Base-by-base conservation (phyloP, 2,329 filamentous ascomycete genomes). In the Remersonia thermophila region DNA sequence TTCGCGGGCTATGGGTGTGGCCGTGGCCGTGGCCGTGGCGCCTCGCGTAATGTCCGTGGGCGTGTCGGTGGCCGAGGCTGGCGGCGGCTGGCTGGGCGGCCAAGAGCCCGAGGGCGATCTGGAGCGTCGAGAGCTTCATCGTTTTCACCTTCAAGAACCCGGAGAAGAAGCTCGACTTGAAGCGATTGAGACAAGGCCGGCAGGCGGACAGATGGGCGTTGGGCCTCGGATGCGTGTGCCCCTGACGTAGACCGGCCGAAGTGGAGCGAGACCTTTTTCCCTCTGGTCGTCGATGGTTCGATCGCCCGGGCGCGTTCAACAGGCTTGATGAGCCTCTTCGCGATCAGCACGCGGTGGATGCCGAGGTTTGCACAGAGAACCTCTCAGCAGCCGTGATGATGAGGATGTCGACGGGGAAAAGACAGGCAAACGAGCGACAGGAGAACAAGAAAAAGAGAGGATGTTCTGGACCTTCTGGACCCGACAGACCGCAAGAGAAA, bases 51-150 rank as follows among this genome's bases (percentile, higher is more conserved):
- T 60, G 61, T 30, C 41, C 45, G 41, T 65, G 57, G n/a, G 49
- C 49, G 35, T 55, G 52, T 8, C 58, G 58, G 46, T 69, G 61
- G 38, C 57, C 54, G 38, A 61, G 59, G 7, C 48, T 45, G 15
- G 55, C 57, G 9, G 56, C 55, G 36, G 56, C 53, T 35, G 59
- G 55, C 23, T 63, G 58, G 26, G 58, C 54, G 20, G 20, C 20
- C 20, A 23, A 23, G 9, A 23, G 20, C 20, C 63, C 62, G 40
- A 74, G 45, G 51, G 63, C 62, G 52, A 64, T 58, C 45, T 68
- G 61, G 41, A 71, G 44, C 40, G 63, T 60, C 38, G 63, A 59
- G 54, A 68, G 51, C 59, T 67, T 76, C 73, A 77, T 77, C 45
- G 51, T 56, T 32, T 11, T 20, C n/a, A 10, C 7, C 15, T n/a